These are phyloP conservation scores for Punica granatum DNA, from an alignment of 345 rosid genomes.

Conservation along the genomic window DNA sequence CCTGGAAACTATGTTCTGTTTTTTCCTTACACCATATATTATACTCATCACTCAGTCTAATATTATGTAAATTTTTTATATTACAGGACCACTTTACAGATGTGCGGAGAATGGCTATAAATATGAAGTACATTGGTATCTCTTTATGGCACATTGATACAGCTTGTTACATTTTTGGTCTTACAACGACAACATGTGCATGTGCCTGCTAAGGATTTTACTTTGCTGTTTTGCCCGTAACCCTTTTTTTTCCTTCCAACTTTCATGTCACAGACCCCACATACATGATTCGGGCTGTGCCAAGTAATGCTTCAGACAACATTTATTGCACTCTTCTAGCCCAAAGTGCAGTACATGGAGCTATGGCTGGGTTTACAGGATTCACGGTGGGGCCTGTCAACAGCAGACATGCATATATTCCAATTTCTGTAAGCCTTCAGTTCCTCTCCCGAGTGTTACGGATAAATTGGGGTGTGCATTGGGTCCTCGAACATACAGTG, in stretches of 20 bases:
- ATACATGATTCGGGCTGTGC: slow-evolving; percentile 90
- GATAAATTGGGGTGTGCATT: no score
- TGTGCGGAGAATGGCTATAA: slow-evolving; percentile 53
- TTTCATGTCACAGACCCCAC: slow-evolving; percentile 59
- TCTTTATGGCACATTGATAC: not conserved
- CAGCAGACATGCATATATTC: slow-evolving; percentile 86
- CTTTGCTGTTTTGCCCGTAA: not conserved
- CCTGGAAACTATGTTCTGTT: not conserved
- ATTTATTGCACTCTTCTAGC: slow-evolving; percentile 97
- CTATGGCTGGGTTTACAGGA: slow-evolving; percentile 97
- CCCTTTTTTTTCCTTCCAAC: not conserved
- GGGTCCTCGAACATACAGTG: no score
- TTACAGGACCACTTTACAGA: slow-evolving; percentile 69
- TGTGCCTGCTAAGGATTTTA: not conserved
- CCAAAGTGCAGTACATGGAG: slow-evolving; percentile 93
- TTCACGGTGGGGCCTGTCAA: slow-evolving; percentile 95
- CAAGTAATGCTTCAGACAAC: slow-evolving; percentile 92
- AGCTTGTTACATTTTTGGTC: not conserved
- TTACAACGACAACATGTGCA: not conserved
- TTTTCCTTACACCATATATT: not conserved
- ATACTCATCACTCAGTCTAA: slow-evolving; percentile 7
- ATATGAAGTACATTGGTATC: slow-evolving; percentile 89
- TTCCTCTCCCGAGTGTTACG: not conserved
- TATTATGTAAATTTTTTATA: slow-evolving; percentile 7
- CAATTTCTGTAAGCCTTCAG: slow-evolving; percentile 53